Percentiles rank a stretch among this genome's conserved stretches.
phyloP scores from a whole-genome alignment of 345 rosid genomes.

The Corchorus capsularis region DNA sequence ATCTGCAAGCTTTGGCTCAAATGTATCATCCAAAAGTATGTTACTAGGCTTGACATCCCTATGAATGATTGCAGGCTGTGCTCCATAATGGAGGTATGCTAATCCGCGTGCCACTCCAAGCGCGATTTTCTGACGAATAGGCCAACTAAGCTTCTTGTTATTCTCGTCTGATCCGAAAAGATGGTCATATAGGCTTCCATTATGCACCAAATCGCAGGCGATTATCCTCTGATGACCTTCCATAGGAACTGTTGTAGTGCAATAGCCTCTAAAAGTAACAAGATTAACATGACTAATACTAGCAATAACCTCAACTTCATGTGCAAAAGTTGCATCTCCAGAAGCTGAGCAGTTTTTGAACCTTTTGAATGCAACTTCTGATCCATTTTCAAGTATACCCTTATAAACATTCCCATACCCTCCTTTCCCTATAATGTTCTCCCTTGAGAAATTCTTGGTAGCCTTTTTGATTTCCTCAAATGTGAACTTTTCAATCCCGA shows the following conservation, averaged over 20 bases:
- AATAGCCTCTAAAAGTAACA: conserved; percentile 43
- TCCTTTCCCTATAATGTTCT: conserved; percentile 19
- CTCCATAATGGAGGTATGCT: conserved; percentile 47
- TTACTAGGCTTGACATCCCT: conserved; percentile 45
- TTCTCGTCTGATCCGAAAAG: conserved; percentile 38
- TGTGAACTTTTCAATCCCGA: conserved; percentile 3
- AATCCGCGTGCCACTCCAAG: conserved; percentile 46
- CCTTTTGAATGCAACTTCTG: conserved; percentile 49
- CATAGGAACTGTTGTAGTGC: conserved; percentile 29
- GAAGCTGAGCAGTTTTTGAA: conserved; percentile 43
- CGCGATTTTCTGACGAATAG: conserved; percentile 39
- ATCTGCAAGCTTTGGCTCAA: conserved; percentile 44
- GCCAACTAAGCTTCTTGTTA: conserved; percentile 40
- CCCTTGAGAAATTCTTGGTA: conserved; percentile 22
- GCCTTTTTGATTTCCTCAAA: conserved; percentile 13
- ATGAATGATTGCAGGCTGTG: conserved; percentile 47
- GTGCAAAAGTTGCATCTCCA: conserved; percentile 37
- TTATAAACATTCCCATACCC: conserved; percentile 34
- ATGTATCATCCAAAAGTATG: conserved; percentile 38
- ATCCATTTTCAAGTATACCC: conserved; percentile 36
- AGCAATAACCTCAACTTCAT: conserved; percentile 51
- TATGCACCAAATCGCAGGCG: conserved; percentile 38
- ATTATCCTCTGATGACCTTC: conserved; percentile 47
- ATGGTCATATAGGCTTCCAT: conserved; percentile 46
- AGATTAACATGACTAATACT: conserved; percentile 49